Evolutionary conservation across 495 filamentous ascomycete species (phyloP).

Genomic region (Penicillium cinerascens): DNA sequence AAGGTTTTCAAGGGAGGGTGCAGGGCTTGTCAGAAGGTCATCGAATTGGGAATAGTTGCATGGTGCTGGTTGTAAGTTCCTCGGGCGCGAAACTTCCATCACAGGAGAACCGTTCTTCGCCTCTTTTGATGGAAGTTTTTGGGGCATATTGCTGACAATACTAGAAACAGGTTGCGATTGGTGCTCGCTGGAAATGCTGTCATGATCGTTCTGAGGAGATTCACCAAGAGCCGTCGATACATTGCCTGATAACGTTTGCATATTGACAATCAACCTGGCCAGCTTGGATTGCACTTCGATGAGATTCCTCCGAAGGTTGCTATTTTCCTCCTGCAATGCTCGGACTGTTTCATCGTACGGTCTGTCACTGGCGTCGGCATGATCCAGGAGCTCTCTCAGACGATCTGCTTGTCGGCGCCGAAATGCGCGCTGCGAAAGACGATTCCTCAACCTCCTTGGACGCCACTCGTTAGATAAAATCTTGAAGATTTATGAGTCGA

Average conservation of each 20-base stretch:
- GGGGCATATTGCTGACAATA: background rate
- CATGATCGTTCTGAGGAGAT: background rate
- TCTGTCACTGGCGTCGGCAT: constrained; percentile 3
- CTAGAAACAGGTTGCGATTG: background rate
- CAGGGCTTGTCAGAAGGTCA: background rate
- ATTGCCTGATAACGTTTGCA: background rate
- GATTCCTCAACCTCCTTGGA: background rate
- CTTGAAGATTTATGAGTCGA: background rate
- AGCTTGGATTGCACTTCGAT: constrained; percentile 5
- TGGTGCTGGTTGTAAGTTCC: background rate
- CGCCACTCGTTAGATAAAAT: background rate
- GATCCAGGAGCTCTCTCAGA: constrained; percentile 5
- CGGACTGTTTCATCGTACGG: constrained; percentile 7
- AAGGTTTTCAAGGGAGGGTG: background rate
- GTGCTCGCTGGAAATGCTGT: background rate
- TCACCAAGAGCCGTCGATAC: background rate
- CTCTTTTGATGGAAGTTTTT: background rate
- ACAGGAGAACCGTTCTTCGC: background rate
- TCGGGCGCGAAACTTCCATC: background rate
- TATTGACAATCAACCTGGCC: background rate
- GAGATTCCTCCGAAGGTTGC: constrained; percentile 1
- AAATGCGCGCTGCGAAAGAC: background rate
- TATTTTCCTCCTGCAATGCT: constrained; percentile 4
- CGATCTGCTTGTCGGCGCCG: background rate
- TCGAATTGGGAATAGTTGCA: background rate